phyloP scores from a whole-genome alignment of 192 early-diverging fungal genomes.

The Backusella tarrabulga region DNA sequence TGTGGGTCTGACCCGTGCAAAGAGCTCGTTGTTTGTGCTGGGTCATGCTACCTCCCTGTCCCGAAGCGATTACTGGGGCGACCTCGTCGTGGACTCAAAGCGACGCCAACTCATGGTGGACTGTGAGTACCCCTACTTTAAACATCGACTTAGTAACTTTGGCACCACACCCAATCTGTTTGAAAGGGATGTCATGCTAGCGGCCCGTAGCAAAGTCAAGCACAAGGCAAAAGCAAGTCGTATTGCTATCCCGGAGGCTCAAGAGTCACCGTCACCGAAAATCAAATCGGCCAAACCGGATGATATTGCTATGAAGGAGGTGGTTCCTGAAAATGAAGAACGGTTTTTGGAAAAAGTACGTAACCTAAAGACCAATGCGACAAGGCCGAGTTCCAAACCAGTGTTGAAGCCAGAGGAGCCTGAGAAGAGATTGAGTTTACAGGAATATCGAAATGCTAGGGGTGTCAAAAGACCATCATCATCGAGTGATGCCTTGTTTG shows the following conservation, averaged over 20 bases:
- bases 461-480: background rate
- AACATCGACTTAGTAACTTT: background rate
- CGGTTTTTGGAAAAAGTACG: background rate
- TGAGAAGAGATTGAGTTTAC: background rate
- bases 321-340: background rate
- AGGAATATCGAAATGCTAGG: background rate
- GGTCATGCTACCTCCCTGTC: conserved; percentile 67
- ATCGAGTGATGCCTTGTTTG: background rate
- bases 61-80: conserved; percentile 66
- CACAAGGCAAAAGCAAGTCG: background rate
- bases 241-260: background rate
- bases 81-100: conserved; percentile 69
- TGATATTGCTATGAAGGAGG: background rate
- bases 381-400: background rate
- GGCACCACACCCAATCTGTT: background rate
- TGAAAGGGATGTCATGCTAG: background rate
- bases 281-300: background rate
- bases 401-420: background rate
- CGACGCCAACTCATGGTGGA: conserved; percentile 19
- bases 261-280: background rate
- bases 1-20: conserved; percentile 86
- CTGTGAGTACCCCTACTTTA: background rate
- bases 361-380: background rate
- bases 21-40: conserved; percentile 78
- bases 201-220: background rate